Percentiles rank a stretch among this genome's conserved stretches.
Conservation (phyloP, 148 eudicot species). For the Cornus kousa region DNA sequence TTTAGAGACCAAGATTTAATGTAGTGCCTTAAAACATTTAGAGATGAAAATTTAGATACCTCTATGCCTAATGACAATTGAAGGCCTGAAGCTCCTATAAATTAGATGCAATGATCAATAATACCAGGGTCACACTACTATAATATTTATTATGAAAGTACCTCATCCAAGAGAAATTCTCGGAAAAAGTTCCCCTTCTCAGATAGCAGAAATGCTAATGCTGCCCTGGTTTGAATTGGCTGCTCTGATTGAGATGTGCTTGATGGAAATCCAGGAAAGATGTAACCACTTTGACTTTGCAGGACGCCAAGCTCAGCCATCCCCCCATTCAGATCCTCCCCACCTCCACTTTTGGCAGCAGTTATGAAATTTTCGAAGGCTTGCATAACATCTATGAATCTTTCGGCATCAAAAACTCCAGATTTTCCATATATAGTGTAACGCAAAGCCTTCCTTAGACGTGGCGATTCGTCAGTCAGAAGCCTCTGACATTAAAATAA, state of each 20-base stretch:
- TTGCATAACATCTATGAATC: constrained; percentile 99
- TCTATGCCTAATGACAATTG: neutral
- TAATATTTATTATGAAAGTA: constrained; percentile 18
- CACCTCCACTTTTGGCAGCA: constrained; percentile 99
- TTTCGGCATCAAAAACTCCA: constrained; percentile 96
- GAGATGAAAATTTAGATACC: neutral
- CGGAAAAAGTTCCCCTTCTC: constrained; percentile 91
- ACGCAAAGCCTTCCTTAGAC: constrained; percentile 84
- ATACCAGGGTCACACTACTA: neutral
- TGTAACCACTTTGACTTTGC: constrained; percentile 44
- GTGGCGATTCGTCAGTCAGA: constrained; percentile 95
- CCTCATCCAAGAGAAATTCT: constrained; percentile 98
- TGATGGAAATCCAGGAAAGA: constrained; percentile 35
- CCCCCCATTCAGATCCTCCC: constrained; percentile 68
- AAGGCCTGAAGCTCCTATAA: neutral
- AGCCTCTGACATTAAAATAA: constrained; percentile 58
- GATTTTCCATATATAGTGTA: constrained; percentile 94
- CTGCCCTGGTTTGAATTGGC: constrained; percentile 85
- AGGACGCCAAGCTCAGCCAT: constrained; percentile 97
- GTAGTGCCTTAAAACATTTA: constrained; percentile 1
- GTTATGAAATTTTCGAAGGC: constrained; percentile 89
- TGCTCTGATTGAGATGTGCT: constrained; percentile 40
- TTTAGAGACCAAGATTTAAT: neutral
- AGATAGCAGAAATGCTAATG: constrained; percentile 79
- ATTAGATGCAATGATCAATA: neutral